Base-by-base conservation (phyloP, 1,139 yeast genomes). In the Sugiyamaella castrensis region DNA sequence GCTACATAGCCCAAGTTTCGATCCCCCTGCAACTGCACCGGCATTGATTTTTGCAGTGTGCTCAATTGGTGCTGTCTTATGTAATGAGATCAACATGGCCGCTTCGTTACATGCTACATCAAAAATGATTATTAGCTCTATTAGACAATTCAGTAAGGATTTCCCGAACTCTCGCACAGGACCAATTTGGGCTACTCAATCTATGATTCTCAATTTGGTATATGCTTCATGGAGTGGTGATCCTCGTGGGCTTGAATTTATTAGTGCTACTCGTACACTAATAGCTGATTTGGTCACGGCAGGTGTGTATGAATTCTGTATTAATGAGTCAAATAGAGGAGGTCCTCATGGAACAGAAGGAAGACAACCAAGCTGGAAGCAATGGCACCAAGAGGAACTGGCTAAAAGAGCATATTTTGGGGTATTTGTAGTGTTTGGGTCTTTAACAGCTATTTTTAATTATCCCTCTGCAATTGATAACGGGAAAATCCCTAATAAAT, bases 191-290 rank as follows among this genome's bases (percentile, higher is more conserved):
- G 63, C 61, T 11, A 52, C 60, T 10, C 71, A 67, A 50, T 57
- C 69, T 1, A 52, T 65, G 44, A 47, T 65, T 13, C 52, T 66
- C 24, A 59, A 60, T 37, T 46, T 64, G 32, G 57, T 65, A 4
- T 66, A 57, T 38, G 61, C 66, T 8, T 58, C 67, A 32, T 65
- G 68, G 63, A 54, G 62, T 13, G 68, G 68, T 11, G 68, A 65
- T 39, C 62, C 63, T 7, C 56, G 65, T 9, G 65, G 65, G 8
- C 54, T 64, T n/a, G 67, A 61, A 42, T 60, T 55, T 44, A 59
- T 64, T 10, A 54, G 62, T 43, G 51, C 61, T 6, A 57, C 60
- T 13, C 58, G 65, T 10, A 43, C 62, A 0, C 49, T 57, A 24
- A 55, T 65, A 35, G 58, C 66, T 1, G 52, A 49, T 19, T 38